Evolutionary conservation across 129 eudicot genomes (phyloP), one percentile per base, ranked within the genome.

Genomic region (Ambrosia trifida): DNA sequence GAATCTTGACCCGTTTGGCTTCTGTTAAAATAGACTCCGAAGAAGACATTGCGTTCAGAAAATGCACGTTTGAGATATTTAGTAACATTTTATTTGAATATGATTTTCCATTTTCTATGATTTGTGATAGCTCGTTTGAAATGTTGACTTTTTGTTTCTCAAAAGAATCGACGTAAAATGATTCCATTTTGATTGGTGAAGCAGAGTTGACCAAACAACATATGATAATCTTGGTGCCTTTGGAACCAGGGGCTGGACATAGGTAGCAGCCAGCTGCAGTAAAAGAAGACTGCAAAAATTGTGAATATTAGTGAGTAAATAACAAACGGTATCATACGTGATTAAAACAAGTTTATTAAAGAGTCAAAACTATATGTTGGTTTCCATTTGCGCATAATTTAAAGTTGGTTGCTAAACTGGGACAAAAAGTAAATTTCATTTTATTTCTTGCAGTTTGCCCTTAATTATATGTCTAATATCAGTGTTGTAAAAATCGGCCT

Each of bases 221-320:
- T 60, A 95, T 79, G 14, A 95, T 81, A 56, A 95, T 68, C 77
- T 83, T 83, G 14, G 86, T 82, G 81, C 99, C 99, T 85, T 90
- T 95, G 36, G 91, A 84, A 75, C 96, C 88, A 58, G 97, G 99
- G 71, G 91, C 80, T 41, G 99, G 80, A 78, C 99, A 95, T 68
- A 95, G 91, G 85, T 95, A 95, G 85, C 97, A 90, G 63, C 97
- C 93, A 13, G 99, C 96, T 59, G 95, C 97, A 16, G 97, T 84
- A 72, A 95, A 76, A 66, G 83, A 79, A 64, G 96, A 77, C 99
- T 95, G 93, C 79, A 85, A 63, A 43, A 57, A 52, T 13, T 32
- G 53, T 12, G 49, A 43, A 44, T 30, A 19, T 50, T 9, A 13
- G 32, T 73, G 13, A 72, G 47, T 41, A 13, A 30, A 24, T 12